Conservation (phyloP, 148 eudicot genomes). For the Oxyria digyna region DNA sequence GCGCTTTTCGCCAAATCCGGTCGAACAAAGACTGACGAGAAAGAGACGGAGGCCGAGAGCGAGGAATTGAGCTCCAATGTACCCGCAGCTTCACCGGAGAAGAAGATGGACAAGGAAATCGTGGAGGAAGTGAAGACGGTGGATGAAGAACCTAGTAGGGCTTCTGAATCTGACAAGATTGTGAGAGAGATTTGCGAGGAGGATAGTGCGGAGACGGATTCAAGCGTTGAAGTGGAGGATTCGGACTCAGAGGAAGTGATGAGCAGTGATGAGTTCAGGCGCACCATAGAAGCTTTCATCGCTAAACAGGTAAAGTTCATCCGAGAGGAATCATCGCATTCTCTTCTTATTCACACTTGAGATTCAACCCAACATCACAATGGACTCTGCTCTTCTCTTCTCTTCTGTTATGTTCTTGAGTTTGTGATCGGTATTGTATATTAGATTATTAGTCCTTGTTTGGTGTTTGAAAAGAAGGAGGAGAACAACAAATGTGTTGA, state of each 20-base stretch:
- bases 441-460: too few species aligned
- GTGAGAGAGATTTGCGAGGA: neutral
- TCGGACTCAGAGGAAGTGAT: slow-evolving; percentile 27
- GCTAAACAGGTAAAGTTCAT: slow-evolving; percentile 76
- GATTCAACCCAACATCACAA: too few species aligned
- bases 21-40: too few species aligned
- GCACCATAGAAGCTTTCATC: slow-evolving; percentile 62
- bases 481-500: neutral
- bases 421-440: too few species aligned
- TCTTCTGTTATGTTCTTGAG: too few species aligned
- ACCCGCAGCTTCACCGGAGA: neutral
- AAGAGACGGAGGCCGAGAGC: slow-evolving; percentile 17
- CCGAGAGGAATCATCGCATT: slow-evolving; percentile 42
- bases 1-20: slow-evolving; percentile 63
- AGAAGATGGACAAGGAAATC: slow-evolving; percentile 49
- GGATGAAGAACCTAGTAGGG: slow-evolving; percentile 20
- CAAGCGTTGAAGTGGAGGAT: slow-evolving; percentile 25
- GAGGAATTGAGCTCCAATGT: slow-evolving; percentile 19
- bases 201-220: slow-evolving; percentile 13
- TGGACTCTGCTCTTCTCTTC: too few species aligned
- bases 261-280: slow-evolving; percentile 74
- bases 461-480: neutral
- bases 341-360: slow-evolving; percentile 37
- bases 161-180: slow-evolving; percentile 35
- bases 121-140: slow-evolving; percentile 10